Evolutionary conservation across 371 early-diverging fungal genomes (phyloP).

Genomic region (Mortierella sp.): DNA sequence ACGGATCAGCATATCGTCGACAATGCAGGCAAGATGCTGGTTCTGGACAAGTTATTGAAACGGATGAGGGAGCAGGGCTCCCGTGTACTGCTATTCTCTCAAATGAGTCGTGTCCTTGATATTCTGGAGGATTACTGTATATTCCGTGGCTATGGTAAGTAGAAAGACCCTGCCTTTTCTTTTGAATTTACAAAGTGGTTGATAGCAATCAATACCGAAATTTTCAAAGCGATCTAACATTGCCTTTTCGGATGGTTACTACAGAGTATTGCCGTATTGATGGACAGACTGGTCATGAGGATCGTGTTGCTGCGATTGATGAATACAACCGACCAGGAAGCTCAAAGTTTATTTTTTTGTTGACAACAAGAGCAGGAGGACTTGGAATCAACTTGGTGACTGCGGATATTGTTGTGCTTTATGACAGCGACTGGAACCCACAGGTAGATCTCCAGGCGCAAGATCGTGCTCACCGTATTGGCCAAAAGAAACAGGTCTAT

Average conservation of each 20-base stretch:
- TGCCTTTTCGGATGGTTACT: not conserved
- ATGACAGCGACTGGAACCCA: conserved; percentile 99
- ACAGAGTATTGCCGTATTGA: conserved; percentile 98
- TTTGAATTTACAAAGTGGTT: not conserved
- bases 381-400: conserved; percentile 98
- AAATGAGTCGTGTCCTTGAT: conserved; percentile 99
- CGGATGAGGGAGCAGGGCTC: conserved; percentile 92
- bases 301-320: conserved; percentile 93
- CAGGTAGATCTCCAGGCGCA: conserved; percentile 96
- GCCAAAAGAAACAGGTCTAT: conserved; percentile 98
- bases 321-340: conserved; percentile 94
- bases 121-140: conserved; percentile 99
- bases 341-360: conserved; percentile 95
- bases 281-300: conserved; percentile 96
- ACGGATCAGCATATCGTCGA: conserved; percentile 97
- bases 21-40: conserved; percentile 94
- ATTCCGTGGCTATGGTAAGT: conserved; percentile 84
- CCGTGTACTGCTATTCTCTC: conserved; percentile 97
- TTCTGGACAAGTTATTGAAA: conserved; percentile 92
- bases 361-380: conserved; percentile 99
- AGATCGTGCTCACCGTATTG: conserved; percentile 99
- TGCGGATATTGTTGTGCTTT: conserved; percentile 98
- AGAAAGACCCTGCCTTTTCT: not conserved
- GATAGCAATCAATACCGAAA: not conserved
- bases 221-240: not conserved